phyloP scores from a whole-genome alignment of 257 asterid species.

The Forsythia suspensa region DNA sequence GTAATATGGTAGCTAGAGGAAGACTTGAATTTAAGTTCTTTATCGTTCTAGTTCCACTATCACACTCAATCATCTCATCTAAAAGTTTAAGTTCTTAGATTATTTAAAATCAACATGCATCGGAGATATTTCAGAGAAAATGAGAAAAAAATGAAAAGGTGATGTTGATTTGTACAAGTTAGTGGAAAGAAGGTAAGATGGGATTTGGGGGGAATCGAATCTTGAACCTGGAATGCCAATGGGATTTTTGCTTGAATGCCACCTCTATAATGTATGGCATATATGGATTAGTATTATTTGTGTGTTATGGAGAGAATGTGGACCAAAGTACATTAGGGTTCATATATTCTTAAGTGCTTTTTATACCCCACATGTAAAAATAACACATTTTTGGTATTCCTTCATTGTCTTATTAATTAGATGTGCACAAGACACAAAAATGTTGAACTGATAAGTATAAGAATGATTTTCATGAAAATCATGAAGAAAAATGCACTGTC shows the following conservation, averaged over 20 bases:
- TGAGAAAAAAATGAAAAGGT: conserved; percentile 22
- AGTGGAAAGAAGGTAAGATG: conserved; percentile 40
- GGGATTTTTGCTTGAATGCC: conserved; percentile 26
- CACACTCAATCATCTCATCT: background rate
- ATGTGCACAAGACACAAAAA: background rate
- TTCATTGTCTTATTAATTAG: conserved; percentile 1
- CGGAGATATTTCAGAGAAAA: conserved; percentile 8
- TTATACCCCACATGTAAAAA: conserved; percentile 44
- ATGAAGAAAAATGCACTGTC: background rate
- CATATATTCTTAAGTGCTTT: conserved; percentile 41
- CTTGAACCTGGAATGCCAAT: conserved; percentile 48
- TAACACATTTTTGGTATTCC: conserved; percentile 20
- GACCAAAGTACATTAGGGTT: conserved; percentile 28
- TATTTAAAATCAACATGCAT: background rate
- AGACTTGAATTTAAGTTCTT: too few relatives aligned
- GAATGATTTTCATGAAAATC: background rate
- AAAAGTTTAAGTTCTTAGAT: background rate
- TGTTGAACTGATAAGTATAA: background rate
- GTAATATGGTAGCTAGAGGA: too few relatives aligned
- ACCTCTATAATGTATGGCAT: conserved; percentile 17
- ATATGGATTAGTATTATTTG: conserved; percentile 16
- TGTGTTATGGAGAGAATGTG: conserved; percentile 31
- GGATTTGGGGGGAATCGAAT: conserved; percentile 13
- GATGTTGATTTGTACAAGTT: conserved; percentile 46
- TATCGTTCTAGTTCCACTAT: background rate